phyloP scores from a whole-genome alignment of 257 asterid genomes.

The Solanum stenotomum region DNA sequence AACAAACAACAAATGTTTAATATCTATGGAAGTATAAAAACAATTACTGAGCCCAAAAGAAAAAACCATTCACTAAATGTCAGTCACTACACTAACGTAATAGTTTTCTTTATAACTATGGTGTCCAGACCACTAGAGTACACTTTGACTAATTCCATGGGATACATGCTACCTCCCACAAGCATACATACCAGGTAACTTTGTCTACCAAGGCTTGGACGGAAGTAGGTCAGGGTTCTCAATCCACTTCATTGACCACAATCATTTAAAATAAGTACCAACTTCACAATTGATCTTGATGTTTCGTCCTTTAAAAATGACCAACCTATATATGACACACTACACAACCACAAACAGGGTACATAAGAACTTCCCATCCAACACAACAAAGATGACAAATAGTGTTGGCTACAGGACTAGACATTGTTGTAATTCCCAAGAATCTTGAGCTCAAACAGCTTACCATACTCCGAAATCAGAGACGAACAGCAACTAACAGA shows the following conservation, averaged over 20 bases:
- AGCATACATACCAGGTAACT: background rate
- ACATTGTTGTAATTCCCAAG: background rate
- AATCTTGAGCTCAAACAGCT: background rate
- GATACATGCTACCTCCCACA: background rate
- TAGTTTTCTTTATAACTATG: background rate
- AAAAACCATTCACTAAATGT: background rate
- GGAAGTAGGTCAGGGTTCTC: background rate
- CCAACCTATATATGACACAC: background rate
- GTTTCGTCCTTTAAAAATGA: background rate
- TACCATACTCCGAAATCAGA: background rate
- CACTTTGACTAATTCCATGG: background rate
- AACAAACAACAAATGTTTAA: background rate
- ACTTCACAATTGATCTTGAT: background rate
- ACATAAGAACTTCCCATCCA: background rate
- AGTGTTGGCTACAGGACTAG: background rate
- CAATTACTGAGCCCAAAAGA: background rate
- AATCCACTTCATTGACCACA: background rate
- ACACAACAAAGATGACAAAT: background rate
- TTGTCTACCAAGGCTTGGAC: background rate
- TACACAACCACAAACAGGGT: background rate
- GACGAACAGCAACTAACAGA: background rate
- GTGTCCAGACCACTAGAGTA: background rate
- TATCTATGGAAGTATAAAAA: background rate
- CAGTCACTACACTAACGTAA: background rate
- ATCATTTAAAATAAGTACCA: background rate